phyloP scores from a whole-genome alignment of 1,284 basidiomycete species.

The Cutaneotrichosporon mucoides region DNA sequence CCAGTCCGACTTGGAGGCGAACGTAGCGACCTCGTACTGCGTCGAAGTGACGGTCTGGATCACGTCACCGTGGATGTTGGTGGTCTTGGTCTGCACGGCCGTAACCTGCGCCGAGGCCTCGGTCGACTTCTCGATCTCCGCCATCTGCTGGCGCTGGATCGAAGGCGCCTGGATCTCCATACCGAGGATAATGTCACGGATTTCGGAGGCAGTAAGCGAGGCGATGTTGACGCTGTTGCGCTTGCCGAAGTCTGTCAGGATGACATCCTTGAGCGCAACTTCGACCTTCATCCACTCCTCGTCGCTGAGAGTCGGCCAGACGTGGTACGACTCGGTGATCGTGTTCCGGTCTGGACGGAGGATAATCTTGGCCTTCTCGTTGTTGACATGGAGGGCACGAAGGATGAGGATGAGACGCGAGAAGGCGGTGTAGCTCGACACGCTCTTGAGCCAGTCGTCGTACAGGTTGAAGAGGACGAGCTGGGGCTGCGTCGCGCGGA shows the following conservation, averaged over 20 bases:
- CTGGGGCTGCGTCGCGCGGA: slow-evolving; percentile 50
- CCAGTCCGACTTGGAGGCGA: slow-evolving; percentile 99
- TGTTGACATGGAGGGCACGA: slow-evolving; percentile 97
- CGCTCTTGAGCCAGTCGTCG: slow-evolving; percentile 98
- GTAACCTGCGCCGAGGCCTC: slow-evolving; percentile 95
- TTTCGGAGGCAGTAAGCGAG: slow-evolving; percentile 91
- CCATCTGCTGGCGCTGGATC: slow-evolving; percentile 96
- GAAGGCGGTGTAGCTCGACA: slow-evolving; percentile 98
- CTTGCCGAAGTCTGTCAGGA: slow-evolving; percentile 95
- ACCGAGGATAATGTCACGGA: slow-evolving; percentile 92
- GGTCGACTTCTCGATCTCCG: slow-evolving; percentile 92
- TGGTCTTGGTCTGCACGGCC: slow-evolving; percentile 94
- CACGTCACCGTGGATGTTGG: slow-evolving; percentile 94
- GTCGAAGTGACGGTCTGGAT: slow-evolving; percentile 96
- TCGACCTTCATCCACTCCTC: slow-evolving; percentile 99
- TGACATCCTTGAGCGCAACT: slow-evolving; percentile 91
- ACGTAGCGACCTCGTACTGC: slow-evolving; percentile 95
- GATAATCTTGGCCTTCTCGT: slow-evolving; percentile 97
- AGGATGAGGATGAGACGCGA: slow-evolving; percentile 93
- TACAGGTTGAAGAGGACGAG: slow-evolving; percentile 92
- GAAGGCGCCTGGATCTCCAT: slow-evolving; percentile 66
- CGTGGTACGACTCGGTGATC: slow-evolving; percentile 95
- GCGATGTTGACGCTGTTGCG: slow-evolving; percentile 98
- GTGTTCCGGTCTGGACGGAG: slow-evolving; percentile 89
- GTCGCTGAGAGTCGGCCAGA: slow-evolving; percentile 92